phyloP scores from a whole-genome alignment of 1,284 basidiomycete genomes.

The Ganoderma lucidum region DNA sequence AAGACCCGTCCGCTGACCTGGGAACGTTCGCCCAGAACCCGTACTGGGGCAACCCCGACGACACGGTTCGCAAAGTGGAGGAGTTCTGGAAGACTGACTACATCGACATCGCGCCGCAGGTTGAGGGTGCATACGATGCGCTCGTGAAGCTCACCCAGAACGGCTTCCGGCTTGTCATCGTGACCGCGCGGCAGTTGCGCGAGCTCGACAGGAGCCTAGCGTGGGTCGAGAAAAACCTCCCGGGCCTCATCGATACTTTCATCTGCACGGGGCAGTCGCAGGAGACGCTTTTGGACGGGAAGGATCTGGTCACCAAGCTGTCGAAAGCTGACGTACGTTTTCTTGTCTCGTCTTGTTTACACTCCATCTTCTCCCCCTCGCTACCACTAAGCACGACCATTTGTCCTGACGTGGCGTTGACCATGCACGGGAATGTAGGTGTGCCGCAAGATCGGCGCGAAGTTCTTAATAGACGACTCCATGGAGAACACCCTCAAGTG shows the following conservation, averaged over 20 bases:
- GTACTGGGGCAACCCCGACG: slow-evolving; percentile 71
- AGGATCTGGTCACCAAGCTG: slow-evolving; percentile 64
- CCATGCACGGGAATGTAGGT: slow-evolving; percentile 49
- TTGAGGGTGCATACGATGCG: slow-evolving; percentile 73
- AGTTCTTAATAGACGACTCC: slow-evolving; percentile 81
- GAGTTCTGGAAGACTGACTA: slow-evolving; percentile 65
- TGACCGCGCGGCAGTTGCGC: slow-evolving; percentile 74
- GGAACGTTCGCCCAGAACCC: slow-evolving; percentile 37
- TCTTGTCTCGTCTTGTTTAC: neutral
- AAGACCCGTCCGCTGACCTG: neutral
- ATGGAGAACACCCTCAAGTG: slow-evolving; percentile 78
- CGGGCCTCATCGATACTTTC: slow-evolving; percentile 73
- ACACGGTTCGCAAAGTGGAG: slow-evolving; percentile 67
- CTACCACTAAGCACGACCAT: no score
- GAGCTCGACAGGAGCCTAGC: slow-evolving; percentile 67
- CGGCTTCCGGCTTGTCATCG: slow-evolving; percentile 75
- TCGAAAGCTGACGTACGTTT: slow-evolving; percentile 71
- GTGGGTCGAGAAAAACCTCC: slow-evolving; percentile 75
- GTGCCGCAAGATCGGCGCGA: slow-evolving; percentile 67
- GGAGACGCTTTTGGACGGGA: slow-evolving; percentile 54
- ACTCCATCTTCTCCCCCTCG: no score
- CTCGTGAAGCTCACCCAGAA: slow-evolving; percentile 61
- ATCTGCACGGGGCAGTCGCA: slow-evolving; percentile 83
- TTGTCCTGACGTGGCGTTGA: neutral
- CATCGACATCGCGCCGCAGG: slow-evolving; percentile 60